Conservation (phyloP, 2,329 filamentous ascomycete species). For the Sclerotinia trifoliorum region DNA sequence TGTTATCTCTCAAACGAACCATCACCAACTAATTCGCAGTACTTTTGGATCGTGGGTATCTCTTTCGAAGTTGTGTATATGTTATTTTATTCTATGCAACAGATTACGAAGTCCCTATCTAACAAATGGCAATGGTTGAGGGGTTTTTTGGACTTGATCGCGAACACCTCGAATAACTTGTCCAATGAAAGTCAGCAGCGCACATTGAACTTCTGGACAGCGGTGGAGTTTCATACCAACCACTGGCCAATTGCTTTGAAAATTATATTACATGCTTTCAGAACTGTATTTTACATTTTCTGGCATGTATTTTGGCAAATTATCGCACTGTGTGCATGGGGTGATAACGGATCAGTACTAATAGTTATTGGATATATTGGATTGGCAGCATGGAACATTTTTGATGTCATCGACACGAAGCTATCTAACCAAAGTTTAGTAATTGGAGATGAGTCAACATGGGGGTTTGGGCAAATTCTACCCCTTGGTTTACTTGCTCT, state of each 20-base stretch:
- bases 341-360: slow-evolving; percentile 20
- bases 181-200: not conserved
- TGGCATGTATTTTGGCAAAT: slow-evolving; percentile 16
- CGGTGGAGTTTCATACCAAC: not conserved
- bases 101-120: not conserved
- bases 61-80: slow-evolving; percentile 21
- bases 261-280: not conserved
- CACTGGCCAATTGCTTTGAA: not conserved
- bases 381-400: slow-evolving; percentile 25
- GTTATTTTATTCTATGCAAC: slow-evolving; percentile 11
- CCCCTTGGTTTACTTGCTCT: slow-evolving; percentile 24
- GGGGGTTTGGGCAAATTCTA: slow-evolving; percentile 28
- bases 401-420: slow-evolving; percentile 26
- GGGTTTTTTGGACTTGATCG: not conserved
- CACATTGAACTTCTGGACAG: not conserved
- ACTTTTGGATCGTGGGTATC: slow-evolving; percentile 25
- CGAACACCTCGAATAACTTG: not conserved
- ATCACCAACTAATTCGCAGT: slow-evolving; percentile 18
- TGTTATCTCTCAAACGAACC: slow-evolving; percentile 25
- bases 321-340: slow-evolving; percentile 24
- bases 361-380: slow-evolving; percentile 23
- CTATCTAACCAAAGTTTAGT: slow-evolving; percentile 23
- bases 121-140: slow-evolving; percentile 3
- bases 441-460: slow-evolving; percentile 22
- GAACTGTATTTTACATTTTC: not conserved